These are phyloP conservation scores for Tricholoma saponaceum DNA, from an alignment of 768 basidiomycete genomes.

Conservation along the genomic window DNA sequence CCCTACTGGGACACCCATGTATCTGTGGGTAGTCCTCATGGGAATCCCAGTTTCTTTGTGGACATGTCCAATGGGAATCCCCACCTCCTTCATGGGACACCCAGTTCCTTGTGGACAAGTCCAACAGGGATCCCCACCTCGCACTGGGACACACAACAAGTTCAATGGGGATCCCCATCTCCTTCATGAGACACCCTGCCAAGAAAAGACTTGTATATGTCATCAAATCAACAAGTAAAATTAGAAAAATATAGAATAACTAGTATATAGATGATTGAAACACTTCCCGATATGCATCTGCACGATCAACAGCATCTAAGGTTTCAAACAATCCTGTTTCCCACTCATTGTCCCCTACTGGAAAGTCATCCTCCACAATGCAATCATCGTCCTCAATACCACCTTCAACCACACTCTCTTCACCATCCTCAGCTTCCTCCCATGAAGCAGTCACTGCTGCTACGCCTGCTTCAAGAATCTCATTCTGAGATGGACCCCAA, in stretches of 20 bases:
- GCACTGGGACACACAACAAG: not conserved
- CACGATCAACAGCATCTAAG: not conserved
- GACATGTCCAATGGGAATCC: no score
- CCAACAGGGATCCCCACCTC: not conserved
- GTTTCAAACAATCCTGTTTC: not conserved
- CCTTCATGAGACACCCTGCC: not conserved
- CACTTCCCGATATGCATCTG: not conserved
- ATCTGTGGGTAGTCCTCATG: not conserved
- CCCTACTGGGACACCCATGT: not conserved
- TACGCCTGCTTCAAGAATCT: not conserved
- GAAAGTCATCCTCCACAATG: not conserved
- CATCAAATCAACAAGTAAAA: not conserved
- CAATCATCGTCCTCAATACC: not conserved
- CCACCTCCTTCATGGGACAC: not conserved
- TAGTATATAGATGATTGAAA: not conserved
- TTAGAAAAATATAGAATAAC: not conserved
- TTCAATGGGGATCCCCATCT: no score
- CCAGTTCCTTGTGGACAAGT: not conserved
- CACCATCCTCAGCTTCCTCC: not conserved
- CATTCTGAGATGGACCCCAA: not conserved
- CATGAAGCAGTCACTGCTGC: not conserved
- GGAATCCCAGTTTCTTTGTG: no score
- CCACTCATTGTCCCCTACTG: not conserved
- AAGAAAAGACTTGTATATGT: not conserved
- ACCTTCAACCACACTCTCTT: not conserved